Conservation (phyloP, 78 protist genomes). For the Reticulomyxa filosa region DNA sequence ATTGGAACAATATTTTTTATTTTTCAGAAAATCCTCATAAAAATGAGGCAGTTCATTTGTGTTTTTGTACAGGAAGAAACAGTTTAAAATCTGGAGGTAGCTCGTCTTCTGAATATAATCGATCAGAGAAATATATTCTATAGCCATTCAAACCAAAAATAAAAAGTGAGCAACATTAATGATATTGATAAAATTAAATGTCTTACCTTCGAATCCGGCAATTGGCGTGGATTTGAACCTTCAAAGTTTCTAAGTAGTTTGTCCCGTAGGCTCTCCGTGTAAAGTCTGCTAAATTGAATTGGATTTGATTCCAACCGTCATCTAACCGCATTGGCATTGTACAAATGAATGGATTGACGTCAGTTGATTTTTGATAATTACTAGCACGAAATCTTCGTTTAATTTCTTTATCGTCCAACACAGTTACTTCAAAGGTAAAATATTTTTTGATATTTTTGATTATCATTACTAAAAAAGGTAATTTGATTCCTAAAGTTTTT, state of each 20-base stretch:
- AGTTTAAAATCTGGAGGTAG: slow-evolving; percentile 76
- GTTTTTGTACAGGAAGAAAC: slow-evolving; percentile 47
- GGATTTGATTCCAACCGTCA: slow-evolving; percentile 90
- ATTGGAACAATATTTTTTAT: no score
- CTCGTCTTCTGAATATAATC: slow-evolving; percentile 74
- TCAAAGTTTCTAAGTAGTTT: slow-evolving; percentile 73
- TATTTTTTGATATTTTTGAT: slow-evolving; percentile 73
- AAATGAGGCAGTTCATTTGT: no score
- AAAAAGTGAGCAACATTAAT: not conserved
- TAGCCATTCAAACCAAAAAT: slow-evolving; percentile 47
- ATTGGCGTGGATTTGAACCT: slow-evolving; percentile 52
- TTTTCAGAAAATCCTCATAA: no score
- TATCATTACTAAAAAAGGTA: slow-evolving; percentile 76
- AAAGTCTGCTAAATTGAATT: slow-evolving; percentile 78
- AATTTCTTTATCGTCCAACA: slow-evolving; percentile 75
- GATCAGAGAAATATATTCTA: slow-evolving; percentile 72
- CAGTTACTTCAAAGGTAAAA: slow-evolving; percentile 78
- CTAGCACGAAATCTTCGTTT: slow-evolving; percentile 76
- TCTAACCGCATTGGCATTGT: slow-evolving; percentile 90
- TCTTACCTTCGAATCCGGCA: slow-evolving; percentile 32
- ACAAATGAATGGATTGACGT: slow-evolving; percentile 77
- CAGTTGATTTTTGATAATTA: slow-evolving; percentile 66
- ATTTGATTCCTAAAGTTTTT: slow-evolving; percentile 78
- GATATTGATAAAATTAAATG: not conserved
- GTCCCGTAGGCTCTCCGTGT: slow-evolving; percentile 82